Evolutionary conservation across 441 rosid species (phyloP).

Genomic region (Populus hybrid): DNA sequence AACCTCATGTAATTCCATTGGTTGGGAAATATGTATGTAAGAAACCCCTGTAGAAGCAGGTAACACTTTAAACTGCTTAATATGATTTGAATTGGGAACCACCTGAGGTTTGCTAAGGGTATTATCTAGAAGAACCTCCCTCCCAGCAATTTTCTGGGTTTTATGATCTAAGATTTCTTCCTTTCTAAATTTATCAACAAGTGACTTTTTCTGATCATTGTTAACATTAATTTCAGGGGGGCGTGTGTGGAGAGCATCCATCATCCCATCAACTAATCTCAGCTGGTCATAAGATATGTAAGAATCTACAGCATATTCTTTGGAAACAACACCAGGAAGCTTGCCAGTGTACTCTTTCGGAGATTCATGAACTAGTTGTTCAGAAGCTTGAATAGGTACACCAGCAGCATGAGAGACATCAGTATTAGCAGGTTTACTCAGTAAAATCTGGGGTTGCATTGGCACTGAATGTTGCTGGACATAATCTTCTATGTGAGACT

Average conservation of each 20-base stretch:
- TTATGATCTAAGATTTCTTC: slow-evolving; percentile 34
- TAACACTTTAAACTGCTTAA: slow-evolving; percentile 22
- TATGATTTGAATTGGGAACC: slow-evolving; percentile 29
- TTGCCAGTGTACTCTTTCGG: slow-evolving; percentile 31
- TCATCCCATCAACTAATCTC: slow-evolving; percentile 40
- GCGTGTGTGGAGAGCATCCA: slow-evolving; percentile 33
- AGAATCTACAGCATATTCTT: slow-evolving; percentile 30
- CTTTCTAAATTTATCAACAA: slow-evolving; percentile 31
- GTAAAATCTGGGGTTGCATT: slow-evolving; percentile 32
- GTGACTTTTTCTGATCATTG: slow-evolving; percentile 33
- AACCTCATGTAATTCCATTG: slow-evolving; percentile 30
- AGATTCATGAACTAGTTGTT: slow-evolving; percentile 29
- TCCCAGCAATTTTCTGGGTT: slow-evolving; percentile 30
- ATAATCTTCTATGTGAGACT: slow-evolving; percentile 33
- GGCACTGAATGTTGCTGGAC: slow-evolving; percentile 28
- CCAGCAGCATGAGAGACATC: slow-evolving; percentile 26
- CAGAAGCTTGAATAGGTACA: slow-evolving; percentile 30
- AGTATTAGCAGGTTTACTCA: slow-evolving; percentile 25
- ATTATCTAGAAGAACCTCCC: slow-evolving; percentile 34
- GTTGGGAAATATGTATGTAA: slow-evolving; percentile 23
- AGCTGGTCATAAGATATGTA: slow-evolving; percentile 25
- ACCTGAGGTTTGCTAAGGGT: slow-evolving; percentile 28
- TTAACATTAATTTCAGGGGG: slow-evolving; percentile 27
- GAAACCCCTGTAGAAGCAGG: slow-evolving; percentile 27
- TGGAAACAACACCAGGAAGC: slow-evolving; percentile 28